Percentiles rank a stretch among this genome's conserved stretches.
Evolutionary conservation across 1,284 basidiomycete species (phyloP).

Genomic region (Pseudozyma flocculosa): DNA sequence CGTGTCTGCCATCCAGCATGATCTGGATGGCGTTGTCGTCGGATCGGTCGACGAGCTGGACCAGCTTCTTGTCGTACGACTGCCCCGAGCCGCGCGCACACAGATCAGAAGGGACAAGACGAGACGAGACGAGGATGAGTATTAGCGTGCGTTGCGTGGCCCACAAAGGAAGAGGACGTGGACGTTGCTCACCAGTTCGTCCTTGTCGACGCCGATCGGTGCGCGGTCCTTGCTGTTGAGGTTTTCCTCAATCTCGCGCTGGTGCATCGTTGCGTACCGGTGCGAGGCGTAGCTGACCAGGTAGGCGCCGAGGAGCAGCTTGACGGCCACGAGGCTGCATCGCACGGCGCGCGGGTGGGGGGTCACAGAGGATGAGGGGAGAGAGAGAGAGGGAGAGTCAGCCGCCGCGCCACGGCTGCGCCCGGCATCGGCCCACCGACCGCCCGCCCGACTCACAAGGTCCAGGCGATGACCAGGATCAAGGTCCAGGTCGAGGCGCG

Average conservation of each 20-base stretch:
- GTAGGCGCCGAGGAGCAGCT: constrained; percentile 52
- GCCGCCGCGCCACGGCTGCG: no score
- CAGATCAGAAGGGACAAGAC: no score
- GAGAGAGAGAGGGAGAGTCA: no score
- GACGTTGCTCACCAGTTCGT: constrained; percentile 21
- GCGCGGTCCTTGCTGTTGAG: constrained; percentile 46
- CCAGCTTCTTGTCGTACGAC: constrained; percentile 41
- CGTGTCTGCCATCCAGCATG: constrained; percentile 40
- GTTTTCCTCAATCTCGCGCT: constrained; percentile 49
- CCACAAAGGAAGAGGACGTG: no score
- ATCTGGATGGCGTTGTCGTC: constrained; percentile 47
- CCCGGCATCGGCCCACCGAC: no score
- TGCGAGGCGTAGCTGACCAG: constrained; percentile 47
- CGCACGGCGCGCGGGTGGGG: neutral
- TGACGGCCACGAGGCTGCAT: constrained; percentile 41
- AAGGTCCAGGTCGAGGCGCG: constrained; percentile 35
- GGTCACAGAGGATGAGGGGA: no score
- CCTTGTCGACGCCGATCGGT: constrained; percentile 50
- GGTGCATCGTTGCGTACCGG: constrained; percentile 45
- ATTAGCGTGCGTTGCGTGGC: no score
- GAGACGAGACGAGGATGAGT: no score
- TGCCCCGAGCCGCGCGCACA: no score
- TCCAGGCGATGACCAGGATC: constrained; percentile 37
- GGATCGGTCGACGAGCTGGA: constrained; percentile 33
- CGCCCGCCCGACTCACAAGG: constrained; percentile 8